Evolutionary conservation across 2,329 filamentous ascomycete genomes (phyloP).

Genomic region (Biscogniauxia sp.): DNA sequence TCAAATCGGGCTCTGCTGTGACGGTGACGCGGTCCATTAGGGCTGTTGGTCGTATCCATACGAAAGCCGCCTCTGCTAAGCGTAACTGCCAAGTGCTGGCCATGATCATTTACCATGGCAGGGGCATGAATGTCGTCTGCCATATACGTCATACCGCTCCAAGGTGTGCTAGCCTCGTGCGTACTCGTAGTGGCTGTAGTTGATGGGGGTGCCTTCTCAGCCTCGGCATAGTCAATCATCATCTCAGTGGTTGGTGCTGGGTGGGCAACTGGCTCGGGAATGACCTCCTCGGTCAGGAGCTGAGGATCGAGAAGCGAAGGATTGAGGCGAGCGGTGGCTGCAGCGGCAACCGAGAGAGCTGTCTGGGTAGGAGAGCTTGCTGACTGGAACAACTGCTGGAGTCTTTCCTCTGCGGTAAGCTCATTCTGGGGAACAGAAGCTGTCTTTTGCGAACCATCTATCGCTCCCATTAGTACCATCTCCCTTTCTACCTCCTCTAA

Average conservation of each 20-base stretch:
- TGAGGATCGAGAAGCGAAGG: slow-evolving; percentile 55
- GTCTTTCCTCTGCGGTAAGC: slow-evolving; percentile 47
- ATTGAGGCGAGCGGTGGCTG: slow-evolving; percentile 54
- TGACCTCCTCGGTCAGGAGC: slow-evolving; percentile 28
- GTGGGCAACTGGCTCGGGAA: slow-evolving; percentile 19
- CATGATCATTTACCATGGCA: slow-evolving; percentile 31
- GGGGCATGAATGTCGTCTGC: slow-evolving; percentile 31
- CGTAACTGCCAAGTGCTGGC: slow-evolving; percentile 25
- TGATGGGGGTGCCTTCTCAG: slow-evolving; percentile 15
- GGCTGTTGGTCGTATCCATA: slow-evolving; percentile 46
- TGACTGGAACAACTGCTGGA: slow-evolving; percentile 44
- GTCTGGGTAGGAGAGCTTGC: slow-evolving; percentile 42
- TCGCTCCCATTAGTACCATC: slow-evolving; percentile 9
- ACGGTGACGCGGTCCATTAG: slow-evolving; percentile 46
- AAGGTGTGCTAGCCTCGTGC: slow-evolving; percentile 21
- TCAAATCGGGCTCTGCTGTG: slow-evolving; percentile 59
- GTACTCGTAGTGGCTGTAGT: slow-evolving; percentile 8
- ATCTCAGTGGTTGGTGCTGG: slow-evolving; percentile 23
- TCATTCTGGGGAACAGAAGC: slow-evolving; percentile 26
- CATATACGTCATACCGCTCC: slow-evolving; percentile 33
- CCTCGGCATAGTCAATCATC: slow-evolving; percentile 28
- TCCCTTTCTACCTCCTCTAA: slow-evolving; percentile 8
- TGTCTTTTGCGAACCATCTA: slow-evolving; percentile 17
- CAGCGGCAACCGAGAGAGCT: slow-evolving; percentile 55
- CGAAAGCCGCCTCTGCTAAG: slow-evolving; percentile 49